These are phyloP conservation scores for Epicoccum sorghinum DNA, from an alignment of 2,329 filamentous ascomycete genomes.

Conservation along the genomic window DNA sequence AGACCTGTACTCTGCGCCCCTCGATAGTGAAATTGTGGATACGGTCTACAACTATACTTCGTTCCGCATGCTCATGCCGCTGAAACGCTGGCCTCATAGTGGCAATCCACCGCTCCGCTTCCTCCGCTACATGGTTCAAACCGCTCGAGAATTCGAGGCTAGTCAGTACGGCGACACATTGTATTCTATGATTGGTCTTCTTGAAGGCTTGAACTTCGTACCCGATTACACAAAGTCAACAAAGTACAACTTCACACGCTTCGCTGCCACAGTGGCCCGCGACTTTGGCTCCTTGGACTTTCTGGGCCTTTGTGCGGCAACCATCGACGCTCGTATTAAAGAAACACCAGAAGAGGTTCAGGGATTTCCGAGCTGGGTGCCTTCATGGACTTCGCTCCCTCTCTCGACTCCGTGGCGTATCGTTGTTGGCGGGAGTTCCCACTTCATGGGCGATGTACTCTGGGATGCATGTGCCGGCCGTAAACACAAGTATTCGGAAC, in stretches of 20 bases:
- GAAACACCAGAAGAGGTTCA: slow-evolving; percentile 34
- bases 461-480: slow-evolving; percentile 21
- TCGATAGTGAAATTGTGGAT: background rate
- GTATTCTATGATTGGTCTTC: slow-evolving; percentile 21
- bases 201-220: slow-evolving; percentile 14
- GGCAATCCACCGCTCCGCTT: slow-evolving; percentile 20
- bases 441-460: background rate
- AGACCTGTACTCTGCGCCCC: slow-evolving; percentile 16
- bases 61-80: slow-evolving; percentile 19
- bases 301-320: slow-evolving; percentile 20
- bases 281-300: slow-evolving; percentile 21
- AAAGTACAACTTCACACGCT: slow-evolving; percentile 17
- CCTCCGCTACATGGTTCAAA: slow-evolving; percentile 16
- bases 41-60: background rate
- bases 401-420: slow-evolving; percentile 18
- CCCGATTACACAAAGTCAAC: slow-evolving; percentile 21
- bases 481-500: slow-evolving; percentile 8
- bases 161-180: slow-evolving; percentile 14
- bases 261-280: slow-evolving; percentile 15
- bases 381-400: slow-evolving; percentile 35
- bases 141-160: slow-evolving; percentile 13
- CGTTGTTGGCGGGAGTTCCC: slow-evolving; percentile 7
- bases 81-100: slow-evolving; percentile 18
- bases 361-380: slow-evolving; percentile 41
- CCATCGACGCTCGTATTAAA: slow-evolving; percentile 22